These are phyloP conservation scores for Ustilago trichophora DNA, from an alignment of 1,284 basidiomycete species.

Conservation along the genomic window DNA sequence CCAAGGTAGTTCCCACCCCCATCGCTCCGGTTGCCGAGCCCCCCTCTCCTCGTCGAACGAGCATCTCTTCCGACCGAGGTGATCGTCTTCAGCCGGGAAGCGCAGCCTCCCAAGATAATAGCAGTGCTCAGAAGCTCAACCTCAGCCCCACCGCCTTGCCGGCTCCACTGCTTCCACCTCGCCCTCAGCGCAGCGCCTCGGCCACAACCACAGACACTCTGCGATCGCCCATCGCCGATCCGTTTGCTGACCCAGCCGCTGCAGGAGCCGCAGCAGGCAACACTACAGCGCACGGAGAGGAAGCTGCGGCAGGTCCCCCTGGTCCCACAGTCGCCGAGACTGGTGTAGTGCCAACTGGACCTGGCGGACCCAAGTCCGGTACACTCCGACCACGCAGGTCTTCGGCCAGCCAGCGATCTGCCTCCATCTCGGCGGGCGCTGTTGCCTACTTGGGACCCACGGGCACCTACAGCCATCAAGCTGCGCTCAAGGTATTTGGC, in stretches of 20 bases:
- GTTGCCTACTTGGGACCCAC: conserved; percentile 48
- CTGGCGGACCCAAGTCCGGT: conserved; percentile 52
- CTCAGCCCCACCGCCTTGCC: conserved; percentile 39
- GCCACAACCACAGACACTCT: conserved; percentile 14
- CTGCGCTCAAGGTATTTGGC: conserved; percentile 44
- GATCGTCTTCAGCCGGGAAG: conserved; percentile 14
- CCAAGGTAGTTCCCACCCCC: not conserved
- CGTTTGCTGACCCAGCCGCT: conserved; percentile 26
- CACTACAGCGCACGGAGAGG: conserved; percentile 8
- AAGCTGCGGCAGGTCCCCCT: conserved; percentile 19
- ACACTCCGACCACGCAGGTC: conserved; percentile 40
- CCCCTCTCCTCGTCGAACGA: conserved; percentile 11
- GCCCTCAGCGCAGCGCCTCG: conserved; percentile 27
- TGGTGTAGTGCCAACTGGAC: conserved; percentile 40
- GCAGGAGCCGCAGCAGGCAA: not conserved
- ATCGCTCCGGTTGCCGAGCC: not conserved
- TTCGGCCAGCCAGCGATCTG: conserved; percentile 37
- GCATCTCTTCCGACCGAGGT: conserved; percentile 15
- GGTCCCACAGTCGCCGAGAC: conserved; percentile 53
- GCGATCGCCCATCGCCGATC: conserved; percentile 25
- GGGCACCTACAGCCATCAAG: conserved; percentile 47
- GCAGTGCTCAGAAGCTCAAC: conserved; percentile 29
- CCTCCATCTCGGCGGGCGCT: conserved; percentile 41
- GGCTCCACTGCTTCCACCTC: conserved; percentile 39
- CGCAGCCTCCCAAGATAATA: conserved; percentile 1